Conservation (phyloP, 352 stramenopile genomes). For the Thraustochytrium sp. region DNA sequence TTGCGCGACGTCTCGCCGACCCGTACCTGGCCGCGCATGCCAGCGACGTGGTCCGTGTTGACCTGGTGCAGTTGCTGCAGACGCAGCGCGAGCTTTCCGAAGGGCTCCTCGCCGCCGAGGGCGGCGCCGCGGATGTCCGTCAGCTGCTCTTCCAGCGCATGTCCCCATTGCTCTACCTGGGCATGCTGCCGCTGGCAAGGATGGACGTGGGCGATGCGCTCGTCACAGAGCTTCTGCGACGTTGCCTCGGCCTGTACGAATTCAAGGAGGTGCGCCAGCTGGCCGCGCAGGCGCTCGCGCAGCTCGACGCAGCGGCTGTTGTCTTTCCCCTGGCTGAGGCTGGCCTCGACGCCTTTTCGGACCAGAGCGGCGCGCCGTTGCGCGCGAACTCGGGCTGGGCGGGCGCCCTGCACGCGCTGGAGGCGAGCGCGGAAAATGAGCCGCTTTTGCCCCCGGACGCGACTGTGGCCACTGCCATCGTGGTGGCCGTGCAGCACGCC, state of each 20-base stretch:
- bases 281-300: neutral
- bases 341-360: neutral
- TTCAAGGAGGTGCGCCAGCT: conserved; percentile 27
- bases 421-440: neutral
- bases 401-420: neutral
- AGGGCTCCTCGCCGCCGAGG: neutral
- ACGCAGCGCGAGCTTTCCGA: neutral
- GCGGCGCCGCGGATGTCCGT: neutral
- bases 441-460: neutral
- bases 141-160: neutral
- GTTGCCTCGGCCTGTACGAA: neutral
- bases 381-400: neutral
- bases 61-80: neutral
- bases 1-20: neutral
- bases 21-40: neutral
- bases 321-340: neutral
- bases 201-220: neutral
- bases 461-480: neutral
- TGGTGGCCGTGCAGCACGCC: neutral
- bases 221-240: neutral
- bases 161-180: neutral
- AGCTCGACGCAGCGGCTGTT: neutral
- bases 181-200: neutral
- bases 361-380: neutral
- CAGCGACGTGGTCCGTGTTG: neutral